A percentile compares a stretch with the other conserved stretches of the same genome.
phyloP scores from a whole-genome alignment of 805 yeast genomes.

The Yamadazyma sp. region DNA sequence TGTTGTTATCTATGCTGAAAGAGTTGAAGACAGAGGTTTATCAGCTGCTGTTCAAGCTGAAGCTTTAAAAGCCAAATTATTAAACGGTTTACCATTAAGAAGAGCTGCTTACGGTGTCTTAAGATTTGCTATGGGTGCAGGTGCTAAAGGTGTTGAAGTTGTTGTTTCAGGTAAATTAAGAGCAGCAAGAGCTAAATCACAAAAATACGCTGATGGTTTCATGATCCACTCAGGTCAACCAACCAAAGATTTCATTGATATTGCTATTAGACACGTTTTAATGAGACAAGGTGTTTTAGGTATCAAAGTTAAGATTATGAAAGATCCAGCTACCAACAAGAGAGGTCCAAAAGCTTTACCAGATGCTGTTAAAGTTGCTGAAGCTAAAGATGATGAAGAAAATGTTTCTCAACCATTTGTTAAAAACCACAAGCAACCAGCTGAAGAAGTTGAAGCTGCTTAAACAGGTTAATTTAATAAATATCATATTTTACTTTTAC shows the following conservation, averaged over 20 bases:
- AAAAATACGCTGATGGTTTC: slow-evolving; percentile 99
- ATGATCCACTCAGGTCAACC: slow-evolving; percentile 99
- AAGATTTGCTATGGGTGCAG: slow-evolving; percentile 99
- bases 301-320: slow-evolving; percentile 99
- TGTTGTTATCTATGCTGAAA: slow-evolving; percentile 94
- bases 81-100: slow-evolving; percentile 98
- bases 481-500: neutral
- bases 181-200: slow-evolving; percentile 99
- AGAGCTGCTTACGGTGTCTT: slow-evolving; percentile 99
- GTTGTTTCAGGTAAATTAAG: slow-evolving; percentile 99
- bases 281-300: slow-evolving; percentile 99
- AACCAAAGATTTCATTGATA: slow-evolving; percentile 96
- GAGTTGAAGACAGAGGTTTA: slow-evolving; percentile 99
- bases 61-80: slow-evolving; percentile 95
- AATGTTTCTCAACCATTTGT: slow-evolving; percentile 76
- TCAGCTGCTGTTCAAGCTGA: slow-evolving; percentile 99
- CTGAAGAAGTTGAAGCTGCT: slow-evolving; percentile 32
- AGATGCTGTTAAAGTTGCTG: slow-evolving; percentile 87
- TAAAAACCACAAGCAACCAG: slow-evolving; percentile 61
- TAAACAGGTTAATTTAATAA: slow-evolving; percentile 10
- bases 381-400: slow-evolving; percentile 91
- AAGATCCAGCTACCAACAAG: slow-evolving; percentile 89
- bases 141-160: slow-evolving; percentile 99
- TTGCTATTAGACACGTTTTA: slow-evolving; percentile 98
- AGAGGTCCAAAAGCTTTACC: slow-evolving; percentile 90